Percentiles rank a stretch among this genome's conserved stretches.
phyloP scores from a whole-genome alignment of 805 yeast species.

The Myxozyma mucilagina region DNA sequence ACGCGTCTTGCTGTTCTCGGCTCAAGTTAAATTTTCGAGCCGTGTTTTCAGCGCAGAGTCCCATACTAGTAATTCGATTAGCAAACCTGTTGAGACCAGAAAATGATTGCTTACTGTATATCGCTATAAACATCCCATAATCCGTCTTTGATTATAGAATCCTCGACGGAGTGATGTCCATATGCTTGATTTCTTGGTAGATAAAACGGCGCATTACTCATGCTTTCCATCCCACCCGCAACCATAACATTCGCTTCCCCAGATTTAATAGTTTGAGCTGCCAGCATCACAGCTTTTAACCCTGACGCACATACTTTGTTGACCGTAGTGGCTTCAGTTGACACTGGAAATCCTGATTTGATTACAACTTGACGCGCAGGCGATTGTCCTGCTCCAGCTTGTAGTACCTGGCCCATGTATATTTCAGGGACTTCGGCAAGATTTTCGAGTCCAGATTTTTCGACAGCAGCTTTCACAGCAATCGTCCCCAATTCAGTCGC shows the following conservation, averaged over 20 bases:
- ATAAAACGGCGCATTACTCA: constrained; percentile 95
- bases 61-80: constrained; percentile 58
- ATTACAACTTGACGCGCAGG: constrained; percentile 98
- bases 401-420: constrained; percentile 87
- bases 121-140: constrained; percentile 83
- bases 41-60: constrained; percentile 92
- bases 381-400: constrained; percentile 90
- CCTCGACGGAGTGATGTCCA: constrained; percentile 57
- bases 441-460: constrained; percentile 61
- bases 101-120: constrained; percentile 35
- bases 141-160: constrained; percentile 74
- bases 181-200: constrained; percentile 43
- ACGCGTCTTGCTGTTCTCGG: constrained; percentile 83
- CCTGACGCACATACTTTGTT: constrained; percentile 99
- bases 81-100: too few relatives aligned
- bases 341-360: constrained; percentile 79
- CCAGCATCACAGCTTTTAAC: constrained; percentile 84
- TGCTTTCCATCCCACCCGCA: constrained; percentile 97
- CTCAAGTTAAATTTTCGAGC: constrained; percentile 73
- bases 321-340: constrained; percentile 82
- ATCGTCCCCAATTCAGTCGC: constrained; percentile 82
- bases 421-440: constrained; percentile 68
- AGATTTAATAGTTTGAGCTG: constrained; percentile 83
- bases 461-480: constrained; percentile 84
- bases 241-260: constrained; percentile 91